Evolutionary conservation across 2,329 filamentous ascomycete species (phyloP).

Genomic region (Aspergillus spinulosporus): DNA sequence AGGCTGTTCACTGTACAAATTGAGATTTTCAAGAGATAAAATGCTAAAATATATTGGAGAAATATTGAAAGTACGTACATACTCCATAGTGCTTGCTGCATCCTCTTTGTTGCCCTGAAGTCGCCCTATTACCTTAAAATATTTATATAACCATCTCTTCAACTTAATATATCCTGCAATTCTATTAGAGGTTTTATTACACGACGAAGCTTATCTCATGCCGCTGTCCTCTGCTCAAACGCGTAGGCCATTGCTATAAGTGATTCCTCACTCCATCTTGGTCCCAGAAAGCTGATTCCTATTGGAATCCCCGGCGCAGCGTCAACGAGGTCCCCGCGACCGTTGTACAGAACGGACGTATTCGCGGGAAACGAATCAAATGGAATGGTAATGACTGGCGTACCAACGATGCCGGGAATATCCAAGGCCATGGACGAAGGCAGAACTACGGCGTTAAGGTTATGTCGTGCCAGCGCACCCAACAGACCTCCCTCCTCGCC

Average conservation of each 20-base stretch:
- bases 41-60: no score
- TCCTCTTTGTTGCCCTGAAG: no score
- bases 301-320: slow-evolving; percentile 59
- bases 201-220: slow-evolving; percentile 50
- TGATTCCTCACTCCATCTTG: slow-evolving; percentile 60
- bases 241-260: slow-evolving; percentile 68
- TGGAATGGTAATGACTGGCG: slow-evolving; percentile 64
- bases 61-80: no score
- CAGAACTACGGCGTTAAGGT: slow-evolving; percentile 62
- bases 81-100: no score
- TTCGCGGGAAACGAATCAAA: slow-evolving; percentile 57
- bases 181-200: slow-evolving; percentile 53
- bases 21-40: no score
- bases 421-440: slow-evolving; percentile 53
- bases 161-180: slow-evolving; percentile 26
- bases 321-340: slow-evolving; percentile 52
- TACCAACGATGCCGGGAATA: slow-evolving; percentile 58
- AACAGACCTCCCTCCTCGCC: slow-evolving; percentile 62
- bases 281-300: slow-evolving; percentile 64
- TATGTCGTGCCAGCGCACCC: slow-evolving; percentile 58
- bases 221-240: slow-evolving; percentile 63
- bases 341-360: slow-evolving; percentile 42
- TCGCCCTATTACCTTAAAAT: no score
- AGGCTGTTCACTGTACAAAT: no score
- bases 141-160: not conserved